These are phyloP conservation scores for Lyophyllum atratum DNA, from an alignment of 768 basidiomycete genomes.

Conservation along the genomic window DNA sequence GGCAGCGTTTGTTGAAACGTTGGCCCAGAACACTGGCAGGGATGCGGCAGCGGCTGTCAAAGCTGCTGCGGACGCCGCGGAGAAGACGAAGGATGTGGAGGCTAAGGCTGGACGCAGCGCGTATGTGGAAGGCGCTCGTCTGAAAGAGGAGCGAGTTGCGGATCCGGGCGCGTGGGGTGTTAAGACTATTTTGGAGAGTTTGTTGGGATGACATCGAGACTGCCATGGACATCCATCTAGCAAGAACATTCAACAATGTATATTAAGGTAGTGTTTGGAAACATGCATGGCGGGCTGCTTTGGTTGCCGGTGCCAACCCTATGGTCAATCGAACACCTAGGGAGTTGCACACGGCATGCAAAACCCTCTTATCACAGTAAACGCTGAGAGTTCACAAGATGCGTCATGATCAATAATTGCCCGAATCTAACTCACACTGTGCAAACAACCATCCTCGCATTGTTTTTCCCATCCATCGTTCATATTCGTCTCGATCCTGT, in stretches of 20 bases:
- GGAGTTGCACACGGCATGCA: too few species aligned
- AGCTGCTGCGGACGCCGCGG: conserved; percentile 67
- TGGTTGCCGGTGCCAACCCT: too few species aligned
- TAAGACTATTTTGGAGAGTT: conserved; percentile 66
- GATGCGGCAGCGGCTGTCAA: conserved; percentile 55
- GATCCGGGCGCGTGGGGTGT: conserved; percentile 96
- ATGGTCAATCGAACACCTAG: too few species aligned
- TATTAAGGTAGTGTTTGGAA: too few species aligned
- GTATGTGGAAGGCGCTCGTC: conserved; percentile 73
- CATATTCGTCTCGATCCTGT: too few species aligned
- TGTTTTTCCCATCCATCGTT: too few species aligned
- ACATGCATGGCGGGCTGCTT: too few species aligned
- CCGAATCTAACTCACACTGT: too few species aligned
- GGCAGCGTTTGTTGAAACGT: conserved; percentile 65
- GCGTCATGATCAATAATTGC: too few species aligned
- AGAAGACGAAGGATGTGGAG: conserved; percentile 69
- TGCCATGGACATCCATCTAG: neutral
- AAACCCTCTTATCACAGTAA: too few species aligned
- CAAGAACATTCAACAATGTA: neutral
- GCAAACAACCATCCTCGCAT: too few species aligned
- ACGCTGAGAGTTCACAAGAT: too few species aligned
- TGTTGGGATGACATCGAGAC: conserved; percentile 24
- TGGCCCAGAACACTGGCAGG: conserved; percentile 25
- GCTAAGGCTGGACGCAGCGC: conserved; percentile 90
- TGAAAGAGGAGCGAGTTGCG: conserved; percentile 63